Percentiles rank a stretch among this genome's conserved stretches.
Evolutionary conservation across 352 stramenopile genomes (phyloP).

Genomic region (Pythium coloratum): DNA sequence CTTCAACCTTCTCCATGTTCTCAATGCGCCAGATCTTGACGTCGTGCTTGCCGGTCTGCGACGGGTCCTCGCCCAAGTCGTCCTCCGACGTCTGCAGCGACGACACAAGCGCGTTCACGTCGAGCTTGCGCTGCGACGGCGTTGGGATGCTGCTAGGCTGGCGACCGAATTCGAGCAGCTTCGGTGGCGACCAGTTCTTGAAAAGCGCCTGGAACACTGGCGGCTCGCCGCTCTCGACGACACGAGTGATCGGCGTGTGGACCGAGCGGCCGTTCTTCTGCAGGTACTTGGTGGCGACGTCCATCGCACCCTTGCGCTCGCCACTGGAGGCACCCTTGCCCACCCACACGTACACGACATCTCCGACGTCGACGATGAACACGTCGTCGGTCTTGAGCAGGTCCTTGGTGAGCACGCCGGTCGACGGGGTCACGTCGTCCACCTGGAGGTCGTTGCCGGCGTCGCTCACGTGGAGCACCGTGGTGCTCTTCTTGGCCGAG

Average conservation of each 20-base stretch:
- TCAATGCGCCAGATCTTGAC: slow-evolving; percentile 92
- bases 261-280: slow-evolving; percentile 48
- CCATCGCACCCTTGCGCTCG: slow-evolving; percentile 89
- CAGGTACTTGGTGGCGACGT: slow-evolving; percentile 85
- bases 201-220: slow-evolving; percentile 87
- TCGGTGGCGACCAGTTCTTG: slow-evolving; percentile 71
- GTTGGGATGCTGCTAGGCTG: slow-evolving; percentile 52
- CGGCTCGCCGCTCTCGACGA: slow-evolving; percentile 83
- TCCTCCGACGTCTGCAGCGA: slow-evolving; percentile 52
- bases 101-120: slow-evolving; percentile 62
- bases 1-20: slow-evolving; percentile 85
- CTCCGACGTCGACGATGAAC: slow-evolving; percentile 91
- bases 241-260: slow-evolving; percentile 78
- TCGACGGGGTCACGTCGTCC: slow-evolving; percentile 59
- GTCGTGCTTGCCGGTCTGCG: slow-evolving; percentile 71
- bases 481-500: slow-evolving; percentile 59
- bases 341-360: slow-evolving; percentile 92
- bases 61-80: slow-evolving; percentile 64
- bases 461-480: slow-evolving; percentile 78
- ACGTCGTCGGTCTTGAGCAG: slow-evolving; percentile 88
- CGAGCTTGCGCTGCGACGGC: slow-evolving; percentile 45
- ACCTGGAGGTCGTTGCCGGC: slow-evolving; percentile 57
- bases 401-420: slow-evolving; percentile 74
- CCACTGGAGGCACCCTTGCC: slow-evolving; percentile 76
- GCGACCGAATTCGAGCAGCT: slow-evolving; percentile 63